Conservation (phyloP, 805 yeast species). For the Lipomyces spencermartinsiae region DNA sequence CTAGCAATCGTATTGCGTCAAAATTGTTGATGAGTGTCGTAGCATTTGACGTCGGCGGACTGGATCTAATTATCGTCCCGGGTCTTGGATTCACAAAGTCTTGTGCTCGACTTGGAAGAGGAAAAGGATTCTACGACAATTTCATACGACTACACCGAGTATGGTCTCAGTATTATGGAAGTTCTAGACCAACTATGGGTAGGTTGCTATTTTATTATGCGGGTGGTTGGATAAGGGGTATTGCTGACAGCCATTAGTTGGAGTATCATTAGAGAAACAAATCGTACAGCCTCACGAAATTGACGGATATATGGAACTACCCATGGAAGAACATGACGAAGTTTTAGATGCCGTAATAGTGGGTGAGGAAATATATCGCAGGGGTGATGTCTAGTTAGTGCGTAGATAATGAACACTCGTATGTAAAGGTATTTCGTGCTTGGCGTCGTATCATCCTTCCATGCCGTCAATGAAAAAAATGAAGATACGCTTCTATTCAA, state of each 20-base stretch:
- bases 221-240: neutral
- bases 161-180: conserved; percentile 39
- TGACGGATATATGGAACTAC: conserved; percentile 46
- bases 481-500: neutral
- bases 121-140: conserved; percentile 91
- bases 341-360: conserved; percentile 60
- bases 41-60: conserved; percentile 47
- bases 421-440: neutral
- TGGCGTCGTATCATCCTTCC: neutral
- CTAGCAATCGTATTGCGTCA: neutral
- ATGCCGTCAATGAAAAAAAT: neutral
- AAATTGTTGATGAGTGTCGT: neutral
- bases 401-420: neutral
- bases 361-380: conserved; percentile 44
- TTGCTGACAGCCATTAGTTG: conserved; percentile 49
- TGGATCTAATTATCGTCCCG: conserved; percentile 81
- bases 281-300: conserved; percentile 48
- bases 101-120: conserved; percentile 79
- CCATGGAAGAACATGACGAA: conserved; percentile 69
- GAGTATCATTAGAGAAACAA: conserved; percentile 71
- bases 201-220: neutral
- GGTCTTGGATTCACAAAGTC: conserved; percentile 76
- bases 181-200: neutral
- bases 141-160: conserved; percentile 59
- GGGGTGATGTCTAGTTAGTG: neutral